Percentiles rank a stretch among this genome's conserved stretches.
Evolutionary conservation across 768 basidiomycete species (phyloP).

Genomic region (Mycena vulgaris): DNA sequence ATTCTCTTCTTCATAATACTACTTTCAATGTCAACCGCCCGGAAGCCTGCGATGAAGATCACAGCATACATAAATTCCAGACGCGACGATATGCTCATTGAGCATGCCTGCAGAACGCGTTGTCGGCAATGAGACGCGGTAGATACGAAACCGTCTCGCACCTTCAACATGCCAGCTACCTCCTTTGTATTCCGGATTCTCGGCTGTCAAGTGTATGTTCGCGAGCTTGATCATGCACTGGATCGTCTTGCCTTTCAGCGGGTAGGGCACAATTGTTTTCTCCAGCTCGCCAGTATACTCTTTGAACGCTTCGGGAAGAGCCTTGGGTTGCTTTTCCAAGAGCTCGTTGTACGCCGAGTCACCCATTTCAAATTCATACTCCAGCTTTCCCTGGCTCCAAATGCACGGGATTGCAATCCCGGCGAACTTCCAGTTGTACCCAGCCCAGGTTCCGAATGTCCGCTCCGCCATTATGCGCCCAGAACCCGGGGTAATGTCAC

Average conservation of each 20-base stretch:
- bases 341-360: not conserved
- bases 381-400: constrained; percentile 10
- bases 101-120: constrained; percentile 36
- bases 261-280: constrained; percentile 23
- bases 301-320: constrained; percentile 29
- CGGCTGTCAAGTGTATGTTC: constrained; percentile 49
- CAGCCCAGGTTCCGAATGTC: not conserved
- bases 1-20: constrained; percentile 50
- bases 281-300: constrained; percentile 30
- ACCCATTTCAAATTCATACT: not conserved
- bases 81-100: constrained; percentile 41
- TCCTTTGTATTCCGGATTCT: constrained; percentile 46
- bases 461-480: constrained; percentile 22
- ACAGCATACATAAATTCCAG: constrained; percentile 41
- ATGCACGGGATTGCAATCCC: constrained; percentile 27
- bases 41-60: constrained; percentile 19
- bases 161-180: constrained; percentile 54
- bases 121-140: not conserved
- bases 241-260: constrained; percentile 37
- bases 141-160: not conserved
- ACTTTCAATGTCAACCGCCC: constrained; percentile 24
- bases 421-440: not conserved
- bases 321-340: not conserved
- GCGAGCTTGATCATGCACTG: constrained; percentile 57
- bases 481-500: constrained; percentile 27